Percentiles rank a stretch among this genome's conserved stretches.
phyloP scores from a whole-genome alignment of 108 stramenopile species.

The Pseudonitzschia pungens region DNA sequence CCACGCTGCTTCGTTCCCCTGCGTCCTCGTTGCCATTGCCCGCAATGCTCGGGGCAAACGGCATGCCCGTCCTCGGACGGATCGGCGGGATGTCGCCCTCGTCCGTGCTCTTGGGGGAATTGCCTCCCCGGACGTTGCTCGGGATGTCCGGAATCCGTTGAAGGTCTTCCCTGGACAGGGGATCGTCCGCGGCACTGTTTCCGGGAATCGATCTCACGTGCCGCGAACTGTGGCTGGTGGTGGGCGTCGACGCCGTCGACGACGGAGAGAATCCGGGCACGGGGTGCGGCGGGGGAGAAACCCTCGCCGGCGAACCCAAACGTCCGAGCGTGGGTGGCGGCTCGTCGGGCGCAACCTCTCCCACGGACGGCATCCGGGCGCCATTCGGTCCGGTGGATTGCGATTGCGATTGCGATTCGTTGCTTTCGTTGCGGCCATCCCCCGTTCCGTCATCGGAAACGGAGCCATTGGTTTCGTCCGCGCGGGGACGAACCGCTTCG shows the following conservation, averaged over 20 bases:
- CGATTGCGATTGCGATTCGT: no score
- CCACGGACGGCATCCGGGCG: no score
- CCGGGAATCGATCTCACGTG: no score
- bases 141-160: conserved; percentile 10
- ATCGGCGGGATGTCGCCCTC: background rate
- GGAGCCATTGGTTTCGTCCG: no score
- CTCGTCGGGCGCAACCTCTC: no score
- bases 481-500: no score
- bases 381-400: background rate
- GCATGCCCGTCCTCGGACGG: background rate
- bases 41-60: background rate
- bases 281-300: background rate
- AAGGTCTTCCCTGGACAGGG: conserved; percentile 10
- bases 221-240: background rate
- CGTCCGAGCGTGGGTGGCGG: background rate
- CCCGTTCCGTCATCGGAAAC: no score
- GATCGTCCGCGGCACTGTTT: no score
- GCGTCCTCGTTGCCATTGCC: conserved; percentile 1
- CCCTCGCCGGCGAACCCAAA: background rate
- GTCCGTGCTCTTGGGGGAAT: background rate
- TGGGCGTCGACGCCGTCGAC: background rate
- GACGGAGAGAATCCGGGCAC: background rate
- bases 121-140: background rate
- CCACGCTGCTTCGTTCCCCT: background rate
- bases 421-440: no score